phyloP scores from a whole-genome alignment of 192 early-diverging fungal species.

The Coemansia sp. region DNA sequence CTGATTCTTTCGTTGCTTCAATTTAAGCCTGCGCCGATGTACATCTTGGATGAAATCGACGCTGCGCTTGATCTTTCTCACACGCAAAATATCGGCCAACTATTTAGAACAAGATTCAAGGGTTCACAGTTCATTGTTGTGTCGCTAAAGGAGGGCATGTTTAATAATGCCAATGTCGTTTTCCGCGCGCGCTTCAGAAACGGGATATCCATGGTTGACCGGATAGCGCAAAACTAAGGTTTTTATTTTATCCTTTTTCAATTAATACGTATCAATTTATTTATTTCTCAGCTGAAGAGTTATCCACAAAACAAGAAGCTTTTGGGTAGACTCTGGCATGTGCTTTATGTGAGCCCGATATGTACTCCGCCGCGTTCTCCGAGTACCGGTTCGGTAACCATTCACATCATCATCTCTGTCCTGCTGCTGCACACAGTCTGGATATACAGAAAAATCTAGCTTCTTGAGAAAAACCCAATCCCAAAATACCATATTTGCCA shows the following conservation, averaged over 20 bases:
- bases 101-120: slow-evolving; percentile 89
- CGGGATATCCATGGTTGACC: slow-evolving; percentile 91
- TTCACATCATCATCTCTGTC: slow-evolving; percentile 6
- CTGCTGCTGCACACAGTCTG: background rate
- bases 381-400: slow-evolving; percentile 29
- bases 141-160: slow-evolving; percentile 99
- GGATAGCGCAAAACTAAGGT: slow-evolving; percentile 37
- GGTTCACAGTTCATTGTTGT: slow-evolving; percentile 98
- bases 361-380: slow-evolving; percentile 38
- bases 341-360: slow-evolving; percentile 45
- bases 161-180: slow-evolving; percentile 96
- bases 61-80: slow-evolving; percentile 96
- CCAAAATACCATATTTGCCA: slow-evolving; percentile 39
- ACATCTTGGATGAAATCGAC: slow-evolving; percentile 99
- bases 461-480: slow-evolving; percentile 45
- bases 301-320: slow-evolving; percentile 20
- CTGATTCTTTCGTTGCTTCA: slow-evolving; percentile 94
- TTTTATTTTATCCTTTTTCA: slow-evolving; percentile 6
- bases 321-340: slow-evolving; percentile 26
- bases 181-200: slow-evolving; percentile 93
- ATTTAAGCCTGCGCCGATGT: slow-evolving; percentile 99
- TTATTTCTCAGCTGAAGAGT: slow-evolving; percentile 1
- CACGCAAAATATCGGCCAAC: slow-evolving; percentile 97
- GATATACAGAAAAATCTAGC: background rate
- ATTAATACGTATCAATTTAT: background rate